phyloP scores from a whole-genome alignment of 2,329 filamentous ascomycete species.

The Cytospora chrysosperma region DNA sequence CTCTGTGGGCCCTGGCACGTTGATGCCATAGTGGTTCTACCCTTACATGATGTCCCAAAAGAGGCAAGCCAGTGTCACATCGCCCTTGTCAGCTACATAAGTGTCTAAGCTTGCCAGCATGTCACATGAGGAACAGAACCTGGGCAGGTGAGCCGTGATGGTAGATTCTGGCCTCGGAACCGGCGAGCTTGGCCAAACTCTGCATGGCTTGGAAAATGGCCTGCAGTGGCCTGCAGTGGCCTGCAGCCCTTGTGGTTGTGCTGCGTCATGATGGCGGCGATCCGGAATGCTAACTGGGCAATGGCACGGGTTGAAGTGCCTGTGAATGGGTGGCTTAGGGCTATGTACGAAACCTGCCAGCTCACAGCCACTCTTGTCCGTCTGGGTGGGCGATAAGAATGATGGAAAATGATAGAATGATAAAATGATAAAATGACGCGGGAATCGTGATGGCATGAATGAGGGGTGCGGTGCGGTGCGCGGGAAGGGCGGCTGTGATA shows the following conservation, averaged over 20 bases:
- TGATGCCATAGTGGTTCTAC: too few relatives aligned
- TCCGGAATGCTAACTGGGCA: neutral
- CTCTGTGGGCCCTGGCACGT: neutral
- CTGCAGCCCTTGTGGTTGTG: too few relatives aligned
- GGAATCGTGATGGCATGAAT: too few relatives aligned
- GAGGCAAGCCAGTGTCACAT: neutral
- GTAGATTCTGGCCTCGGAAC: neutral
- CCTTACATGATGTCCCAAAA: neutral
- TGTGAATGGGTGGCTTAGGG: neutral
- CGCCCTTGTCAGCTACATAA: neutral
- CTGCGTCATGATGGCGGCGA: neutral
- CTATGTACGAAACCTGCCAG: neutral
- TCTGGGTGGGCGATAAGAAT: neutral
- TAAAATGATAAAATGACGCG: neutral
- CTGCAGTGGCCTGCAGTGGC: neutral
- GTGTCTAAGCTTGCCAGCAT: neutral
- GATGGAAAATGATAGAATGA: neutral
- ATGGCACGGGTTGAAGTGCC: neutral
- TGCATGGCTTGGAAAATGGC: too few relatives aligned
- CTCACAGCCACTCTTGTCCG: neutral
- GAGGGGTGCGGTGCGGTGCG: too few relatives aligned
- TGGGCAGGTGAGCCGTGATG: neutral
- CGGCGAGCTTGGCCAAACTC: neutral
- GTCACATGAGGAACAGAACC: neutral
- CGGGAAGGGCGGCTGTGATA: too few relatives aligned